These are phyloP conservation scores for Globisporangium heterothallicum DNA, from an alignment of 352 stramenopile species.

Conservation along the genomic window DNA sequence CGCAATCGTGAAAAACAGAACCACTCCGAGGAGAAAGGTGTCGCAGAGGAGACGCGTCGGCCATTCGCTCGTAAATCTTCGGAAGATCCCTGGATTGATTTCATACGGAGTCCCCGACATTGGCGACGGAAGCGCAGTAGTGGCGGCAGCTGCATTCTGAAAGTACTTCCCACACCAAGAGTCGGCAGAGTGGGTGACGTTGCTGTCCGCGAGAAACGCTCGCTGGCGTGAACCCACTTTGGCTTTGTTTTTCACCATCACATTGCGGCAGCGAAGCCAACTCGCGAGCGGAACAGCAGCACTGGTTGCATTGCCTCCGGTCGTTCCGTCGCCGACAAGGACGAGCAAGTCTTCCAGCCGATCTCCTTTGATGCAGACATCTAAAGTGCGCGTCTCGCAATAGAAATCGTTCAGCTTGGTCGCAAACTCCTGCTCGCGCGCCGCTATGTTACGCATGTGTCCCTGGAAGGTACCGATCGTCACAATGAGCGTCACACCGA, in stretches of 20 bases:
- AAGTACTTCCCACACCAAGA: neutral
- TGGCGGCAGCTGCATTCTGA: neutral
- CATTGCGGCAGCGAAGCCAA: neutral
- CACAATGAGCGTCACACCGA: neutral
- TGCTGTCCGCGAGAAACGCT: neutral
- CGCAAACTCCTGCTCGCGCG: conserved; percentile 1
- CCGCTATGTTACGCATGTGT: neutral
- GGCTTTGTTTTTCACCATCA: neutral
- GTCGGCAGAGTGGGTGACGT: neutral
- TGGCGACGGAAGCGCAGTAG: neutral
- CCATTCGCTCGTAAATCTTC: neutral
- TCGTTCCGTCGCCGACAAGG: neutral
- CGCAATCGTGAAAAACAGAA: neutral
- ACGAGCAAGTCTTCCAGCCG: neutral
- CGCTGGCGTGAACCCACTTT: neutral
- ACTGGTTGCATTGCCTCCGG: neutral
- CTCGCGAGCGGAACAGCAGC: neutral
- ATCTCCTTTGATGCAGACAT: neutral
- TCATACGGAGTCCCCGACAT: neutral
- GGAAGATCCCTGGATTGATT: neutral
- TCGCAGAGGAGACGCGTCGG: neutral
- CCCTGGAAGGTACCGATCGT: neutral
- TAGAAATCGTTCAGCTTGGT: conserved; percentile 10
- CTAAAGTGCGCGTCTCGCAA: conserved; percentile 4
- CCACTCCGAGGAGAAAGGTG: neutral